Conservation (phyloP, 352 stramenopile genomes). For the Phytopythium cucurbitacearum region DNA sequence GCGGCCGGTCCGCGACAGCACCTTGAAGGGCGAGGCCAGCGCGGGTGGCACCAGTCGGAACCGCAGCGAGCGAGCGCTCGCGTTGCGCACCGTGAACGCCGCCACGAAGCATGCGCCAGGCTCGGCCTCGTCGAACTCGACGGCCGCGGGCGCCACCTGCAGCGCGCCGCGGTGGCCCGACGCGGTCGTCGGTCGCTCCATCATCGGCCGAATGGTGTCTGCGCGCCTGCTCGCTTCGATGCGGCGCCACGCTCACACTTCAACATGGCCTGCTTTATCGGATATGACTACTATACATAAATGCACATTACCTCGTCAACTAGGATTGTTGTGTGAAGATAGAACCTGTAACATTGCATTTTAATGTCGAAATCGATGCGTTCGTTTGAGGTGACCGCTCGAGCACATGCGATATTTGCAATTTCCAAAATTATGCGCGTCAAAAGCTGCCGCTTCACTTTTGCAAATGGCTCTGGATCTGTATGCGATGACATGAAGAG, state of each 20-base stretch:
- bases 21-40: constrained; percentile 47
- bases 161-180: constrained; percentile 26
- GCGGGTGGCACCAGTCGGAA: constrained; percentile 54
- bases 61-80: constrained; percentile 51
- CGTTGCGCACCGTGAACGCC: constrained; percentile 56
- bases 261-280: background rate
- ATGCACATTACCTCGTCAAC: no score
- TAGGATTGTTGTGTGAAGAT: no score
- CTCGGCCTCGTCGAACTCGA: constrained; percentile 72
- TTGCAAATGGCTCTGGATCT: background rate
- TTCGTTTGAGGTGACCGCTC: background rate
- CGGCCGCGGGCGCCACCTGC: constrained; percentile 48
- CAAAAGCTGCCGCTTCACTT: background rate
- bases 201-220: constrained; percentile 1
- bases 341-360: no score
- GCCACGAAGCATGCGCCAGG: constrained; percentile 60
- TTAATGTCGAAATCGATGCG: no score
- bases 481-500: background rate
- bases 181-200: constrained; percentile 13
- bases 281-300: no score
- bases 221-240: background rate
- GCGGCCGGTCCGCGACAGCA: constrained; percentile 40
- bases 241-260: background rate
- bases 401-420: background rate
- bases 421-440: background rate